Evolutionary conservation across 139 green algal species (phyloP), one percentile per base, ranked within the genome.

Genomic region (Yamagishiella unicocca): DNA sequence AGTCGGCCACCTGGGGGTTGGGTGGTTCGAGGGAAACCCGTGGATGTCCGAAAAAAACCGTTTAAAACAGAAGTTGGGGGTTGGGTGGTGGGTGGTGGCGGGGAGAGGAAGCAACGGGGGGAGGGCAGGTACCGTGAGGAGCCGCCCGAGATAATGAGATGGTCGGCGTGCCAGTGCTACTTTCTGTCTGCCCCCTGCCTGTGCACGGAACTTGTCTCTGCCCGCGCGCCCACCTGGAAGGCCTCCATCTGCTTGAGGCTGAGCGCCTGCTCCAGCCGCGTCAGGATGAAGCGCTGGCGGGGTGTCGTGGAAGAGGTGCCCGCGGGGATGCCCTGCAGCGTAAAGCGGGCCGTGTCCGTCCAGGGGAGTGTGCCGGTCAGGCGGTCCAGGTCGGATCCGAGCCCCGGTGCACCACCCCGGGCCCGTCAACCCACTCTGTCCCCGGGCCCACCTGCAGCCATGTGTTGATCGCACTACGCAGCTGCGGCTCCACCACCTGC

Each of bases 221-320:
- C 19, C 55, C 12, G 21, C 12, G 55, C 21, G 21, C 14, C 27
- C 55, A 8, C 55, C 55, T 66, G 4, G 4, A 66, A 50, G n/a
- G 42, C 58, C n/a, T 46, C 29, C 42, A 31, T 4, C 58, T 55
- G 61, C 27, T 22, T 12, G 29, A 29, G 40, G 1, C n/a, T 55
- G 12, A 85, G 79, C 61, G 79, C 79, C 40, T 62, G n/a, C 79
- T 76, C 61, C 38, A 85, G 58, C 17, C 79, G 79, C 12, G 37
- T 64, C 17, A 85, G 61, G 40, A 85, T 61, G 79, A 85, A 85
- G 79, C 79, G 79, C 58, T 85, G 58, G 1, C 79, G 79, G 27
- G 79, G 79, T 10, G 33, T 21, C 0, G 79, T 50, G 61, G 42
- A 42, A n/a, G 79, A 85, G 42, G 79, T 85, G 61, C 79, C 79